Evolutionary conservation across 495 filamentous ascomycete species (phyloP), one percentile per base, ranked within the genome.

Genomic region (Cercophora newfieldiana): DNA sequence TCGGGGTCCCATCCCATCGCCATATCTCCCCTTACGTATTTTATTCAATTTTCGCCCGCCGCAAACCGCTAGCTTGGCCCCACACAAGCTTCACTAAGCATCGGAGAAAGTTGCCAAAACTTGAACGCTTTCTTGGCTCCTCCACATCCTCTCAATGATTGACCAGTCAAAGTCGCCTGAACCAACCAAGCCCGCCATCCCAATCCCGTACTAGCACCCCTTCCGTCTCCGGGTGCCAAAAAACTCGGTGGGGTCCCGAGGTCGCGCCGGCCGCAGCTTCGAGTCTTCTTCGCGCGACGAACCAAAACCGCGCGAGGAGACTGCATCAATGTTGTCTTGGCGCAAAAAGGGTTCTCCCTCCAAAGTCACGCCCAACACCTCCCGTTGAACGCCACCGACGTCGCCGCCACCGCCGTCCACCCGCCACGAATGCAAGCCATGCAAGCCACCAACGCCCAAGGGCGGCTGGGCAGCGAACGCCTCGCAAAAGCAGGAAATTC

Each of bases 51-150:
- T 8, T 19, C 21, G 22, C 24, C 2, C 19, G 5, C 6, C 24
- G 50, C 50, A 19, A 53, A 53, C 50, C 21, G 50, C 24, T 8
- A 2, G n/a, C 24, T 26, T 53, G 50, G 50, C 50, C 22, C 50
- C 50, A 53, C 50, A 53, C 50, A 53, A 53, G 50, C 50, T 53
- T 53, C 50, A 44, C 37, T 16, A 44, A 44, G 50, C 48, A 53
- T n/a, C n/a, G n/a, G n/a, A n/a, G n/a, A n/a, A n/a, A n/a, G n/a
- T n/a, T n/a, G n/a, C n/a, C n/a, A n/a, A n/a, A n/a, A n/a, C n/a
- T n/a, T n/a, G n/a, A n/a, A n/a, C 2, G 10, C 10, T 22, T 22
- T 53, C 50, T 22, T 53, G 50, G 50, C 21, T 26, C 50, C 21
- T 53, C 50, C 50, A 53, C 19, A 53, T 24, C 24, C 50, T 16